These are phyloP conservation scores for Phialocephala subalpina DNA, from an alignment of 2,329 filamentous ascomycete species.

Conservation along the genomic window DNA sequence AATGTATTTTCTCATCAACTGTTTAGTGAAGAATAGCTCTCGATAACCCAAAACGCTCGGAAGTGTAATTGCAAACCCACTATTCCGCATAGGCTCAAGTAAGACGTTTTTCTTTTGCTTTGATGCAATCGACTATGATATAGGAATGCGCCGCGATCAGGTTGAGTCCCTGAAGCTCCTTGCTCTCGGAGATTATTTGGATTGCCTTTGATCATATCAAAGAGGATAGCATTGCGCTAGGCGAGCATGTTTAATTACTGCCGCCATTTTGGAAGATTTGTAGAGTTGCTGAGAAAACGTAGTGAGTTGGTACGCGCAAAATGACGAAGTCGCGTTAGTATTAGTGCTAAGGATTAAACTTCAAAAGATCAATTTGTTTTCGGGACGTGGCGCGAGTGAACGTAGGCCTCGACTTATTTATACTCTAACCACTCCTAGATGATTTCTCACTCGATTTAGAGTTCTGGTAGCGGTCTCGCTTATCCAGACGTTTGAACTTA, in stretches of 20 bases:
- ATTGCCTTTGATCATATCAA: constrained; percentile 57
- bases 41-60: no score
- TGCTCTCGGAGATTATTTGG: constrained; percentile 90
- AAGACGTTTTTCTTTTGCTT: no score
- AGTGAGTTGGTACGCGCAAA: constrained; percentile 21
- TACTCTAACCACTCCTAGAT: background rate
- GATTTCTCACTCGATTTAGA: background rate
- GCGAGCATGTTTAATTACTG: constrained; percentile 32
- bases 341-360: background rate
- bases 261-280: constrained; percentile 37
- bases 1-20: no score
- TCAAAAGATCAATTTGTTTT: background rate
- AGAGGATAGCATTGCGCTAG: background rate
- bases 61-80: no score
- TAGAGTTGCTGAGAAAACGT: background rate
- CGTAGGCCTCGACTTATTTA: no score
- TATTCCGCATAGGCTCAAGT: no score
- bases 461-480: constrained; percentile 1
- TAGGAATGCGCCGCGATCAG: constrained; percentile 98
- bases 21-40: no score
- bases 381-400: no score
- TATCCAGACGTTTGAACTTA: background rate
- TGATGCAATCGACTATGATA: no score
- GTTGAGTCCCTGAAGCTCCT: constrained; percentile 95
- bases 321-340: background rate